Base-by-base conservation (phyloP, 768 basidiomycete genomes). In the Gymnopilus junonius region DNA sequence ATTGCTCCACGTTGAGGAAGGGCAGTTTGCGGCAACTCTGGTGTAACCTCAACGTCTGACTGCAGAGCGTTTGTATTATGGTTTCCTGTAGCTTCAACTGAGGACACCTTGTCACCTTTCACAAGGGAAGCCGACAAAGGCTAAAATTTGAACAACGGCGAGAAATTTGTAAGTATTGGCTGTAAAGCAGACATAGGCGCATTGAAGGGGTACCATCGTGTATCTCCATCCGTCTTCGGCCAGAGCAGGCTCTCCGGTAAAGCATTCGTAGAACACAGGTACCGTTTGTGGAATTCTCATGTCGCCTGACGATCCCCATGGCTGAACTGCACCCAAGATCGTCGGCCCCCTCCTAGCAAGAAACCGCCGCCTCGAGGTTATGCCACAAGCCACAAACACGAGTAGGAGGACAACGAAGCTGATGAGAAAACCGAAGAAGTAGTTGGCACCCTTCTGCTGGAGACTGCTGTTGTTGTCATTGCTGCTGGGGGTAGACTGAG, bases 391-490 rank as follows among this genome's bases (percentile, higher is more conserved):
- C 8, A 85, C 73, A 57, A 87, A 85, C 51, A 87, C 69, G 46
- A 86, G 73, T 29, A 87, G 70, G 46, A 85, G 76, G 1, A 78
- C 75, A 61, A 82, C 74, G 65, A 85, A 82, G 23, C 82, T 77
- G 68, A 84, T 79, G 64, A 85, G 79, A 64, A 85, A 84, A 3
- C 84, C 84, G 61, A 83, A 83, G 70, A 83, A 84, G 69, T 83
- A 82, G 65, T 74, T 82, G 21, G 80, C 78, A 7, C 80, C 78
- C 35, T 75, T 75, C 34, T 67, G 61, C 62, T 65, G 65, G 15
- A 69, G 64, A 58, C 53, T 55, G 31, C 53, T 65, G 23, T 59
- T 59, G 31, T 61, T 56, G 35, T 35, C 39, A 31, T 46, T 58
- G 35, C 23, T 37, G 37, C 34, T 34, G 20, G 27, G 14, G 55